Base-by-base conservation (phyloP, 148 eudicot genomes). In the Rhododendron ovatum region DNA sequence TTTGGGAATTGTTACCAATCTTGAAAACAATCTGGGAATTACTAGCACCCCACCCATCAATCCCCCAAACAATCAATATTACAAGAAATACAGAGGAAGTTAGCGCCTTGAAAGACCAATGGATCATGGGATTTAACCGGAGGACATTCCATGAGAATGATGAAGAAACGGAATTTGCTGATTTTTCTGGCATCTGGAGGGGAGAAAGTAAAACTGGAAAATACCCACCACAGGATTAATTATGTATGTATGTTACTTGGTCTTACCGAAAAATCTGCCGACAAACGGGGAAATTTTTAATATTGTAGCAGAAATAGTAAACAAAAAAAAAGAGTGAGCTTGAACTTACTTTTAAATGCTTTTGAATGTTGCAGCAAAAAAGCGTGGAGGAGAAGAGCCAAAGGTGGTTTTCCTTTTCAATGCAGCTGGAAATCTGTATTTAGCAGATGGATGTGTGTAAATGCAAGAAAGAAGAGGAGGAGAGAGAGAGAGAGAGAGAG, bases 1-100 rank as follows among this genome's bases (percentile, higher is more conserved):
- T 83, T 57, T 41, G 69, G 15, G 80, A 80, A 13, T 5, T 18
- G 26, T 83, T 78, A 22, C 53, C 83, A 47, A 81, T 75, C 81
- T 79, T 84, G 48, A 86, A 28, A 3, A 76, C 39, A 51, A 37
- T 86, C 9, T 85, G 89, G 15, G 87, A 86, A 82, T 65, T 79
- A 59, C 77, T 82, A 10, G 83, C 47, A 84, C 78, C 83, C 77
- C 90, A 81, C 71, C 91, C 89, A 89, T 89, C 91, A 87, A 88
- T 87, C 10, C 89, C 86, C 90, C 92, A 92, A 71, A 92, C 74
- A 84, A 92, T 51, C 80, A 91, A 77, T 41, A 92, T 39, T 22
- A 88, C 92, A 48, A 91, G 84, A 87, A 92, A 85, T 13, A 89
- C 84, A 11, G 85, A 37, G 13, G 86, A 33, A 22, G 80, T 81